These are phyloP conservation scores for Podaxis sp. DNA, from an alignment of 768 basidiomycete species.

Conservation along the genomic window DNA sequence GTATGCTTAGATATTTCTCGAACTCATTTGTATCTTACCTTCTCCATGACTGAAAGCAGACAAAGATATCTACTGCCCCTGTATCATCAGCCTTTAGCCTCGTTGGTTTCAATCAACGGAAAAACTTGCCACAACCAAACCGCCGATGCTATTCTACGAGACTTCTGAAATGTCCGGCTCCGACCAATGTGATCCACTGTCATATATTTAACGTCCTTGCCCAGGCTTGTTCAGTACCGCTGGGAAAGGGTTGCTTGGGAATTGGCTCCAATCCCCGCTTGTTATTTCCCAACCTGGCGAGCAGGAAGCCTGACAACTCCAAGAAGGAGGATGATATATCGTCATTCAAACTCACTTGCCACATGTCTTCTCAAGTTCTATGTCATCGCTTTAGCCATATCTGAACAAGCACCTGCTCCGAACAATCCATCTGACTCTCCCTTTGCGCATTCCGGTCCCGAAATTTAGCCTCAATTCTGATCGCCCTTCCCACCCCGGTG, in stretches of 20 bases:
- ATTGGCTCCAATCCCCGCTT: background rate
- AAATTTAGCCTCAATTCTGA: slow-evolving; percentile 9
- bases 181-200: background rate
- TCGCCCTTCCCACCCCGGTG: background rate
- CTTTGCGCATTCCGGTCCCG: slow-evolving; percentile 2
- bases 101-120: background rate
- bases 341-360: background rate
- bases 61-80: background rate
- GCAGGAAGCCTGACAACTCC: background rate
- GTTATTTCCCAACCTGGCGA: background rate
- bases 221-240: background rate
- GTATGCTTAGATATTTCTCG: slow-evolving; percentile 3
- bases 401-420: slow-evolving; percentile 5
- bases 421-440: background rate
- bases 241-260: background rate
- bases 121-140: background rate
- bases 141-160: background rate
- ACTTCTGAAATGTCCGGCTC: slow-evolving; percentile 13
- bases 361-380: slow-evolving; percentile 3
- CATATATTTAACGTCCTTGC: background rate
- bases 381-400: background rate
- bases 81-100: background rate
- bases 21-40: background rate
- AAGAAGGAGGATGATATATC: background rate
- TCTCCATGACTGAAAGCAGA: background rate